These are phyloP conservation scores for Globisporangium barbulae DNA, from an alignment of 352 stramenopile genomes.

Conservation along the genomic window DNA sequence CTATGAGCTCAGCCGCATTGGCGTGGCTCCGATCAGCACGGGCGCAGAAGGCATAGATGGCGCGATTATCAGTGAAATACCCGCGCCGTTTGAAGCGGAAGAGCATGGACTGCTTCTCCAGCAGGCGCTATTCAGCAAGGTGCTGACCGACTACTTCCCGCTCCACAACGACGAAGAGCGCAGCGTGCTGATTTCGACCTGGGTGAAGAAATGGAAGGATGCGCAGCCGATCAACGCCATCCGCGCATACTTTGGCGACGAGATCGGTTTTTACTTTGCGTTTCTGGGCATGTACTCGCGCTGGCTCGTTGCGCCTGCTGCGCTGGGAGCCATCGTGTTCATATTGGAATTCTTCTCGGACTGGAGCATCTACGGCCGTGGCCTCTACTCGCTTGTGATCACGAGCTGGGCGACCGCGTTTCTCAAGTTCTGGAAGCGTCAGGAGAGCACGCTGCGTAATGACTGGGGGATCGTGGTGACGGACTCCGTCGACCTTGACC, in stretches of 20 bases:
- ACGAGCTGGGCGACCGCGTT: conserved; percentile 89
- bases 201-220: conserved; percentile 70
- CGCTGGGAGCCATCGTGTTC: conserved; percentile 88
- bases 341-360: conserved; percentile 64
- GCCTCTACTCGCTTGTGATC: conserved; percentile 87
- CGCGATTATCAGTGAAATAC: conserved; percentile 23
- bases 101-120: conserved; percentile 68
- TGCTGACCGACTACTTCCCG: conserved; percentile 71
- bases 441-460: conserved; percentile 80
- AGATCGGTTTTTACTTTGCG: conserved; percentile 97
- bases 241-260: conserved; percentile 79
- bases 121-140: conserved; percentile 59
- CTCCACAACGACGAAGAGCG: conserved; percentile 75
- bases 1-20: conserved; percentile 61
- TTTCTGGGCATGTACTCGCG: conserved; percentile 96
- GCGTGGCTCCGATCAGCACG: conserved; percentile 29
- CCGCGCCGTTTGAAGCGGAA: conserved; percentile 55
- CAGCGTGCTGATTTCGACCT: conserved; percentile 54
- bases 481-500: conserved; percentile 47
- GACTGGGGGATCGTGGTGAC: conserved; percentile 70
- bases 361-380: conserved; percentile 58
- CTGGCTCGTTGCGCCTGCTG: conserved; percentile 90
- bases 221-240: conserved; percentile 57
- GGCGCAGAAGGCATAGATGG: conserved; percentile 2
- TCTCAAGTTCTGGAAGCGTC: conserved; percentile 91